Evolutionary conservation across 2,329 filamentous ascomycete genomes (phyloP), one percentile per base, ranked within the genome.

Genomic region (Gnomoniopsis sp.): DNA sequence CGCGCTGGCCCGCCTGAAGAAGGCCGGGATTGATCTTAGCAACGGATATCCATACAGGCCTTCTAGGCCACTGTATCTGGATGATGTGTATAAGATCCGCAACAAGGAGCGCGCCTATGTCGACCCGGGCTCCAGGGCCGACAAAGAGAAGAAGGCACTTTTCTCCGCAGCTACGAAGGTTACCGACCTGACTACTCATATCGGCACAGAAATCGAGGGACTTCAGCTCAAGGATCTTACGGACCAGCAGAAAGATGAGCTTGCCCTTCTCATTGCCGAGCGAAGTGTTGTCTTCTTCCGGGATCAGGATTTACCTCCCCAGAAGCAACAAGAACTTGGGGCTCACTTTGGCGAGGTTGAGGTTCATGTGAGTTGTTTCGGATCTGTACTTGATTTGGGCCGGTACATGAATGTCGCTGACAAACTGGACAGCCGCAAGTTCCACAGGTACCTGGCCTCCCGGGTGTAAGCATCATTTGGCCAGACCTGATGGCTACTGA

Each of bases 1-100:
- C 1, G 75, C 87, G 1, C 77, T 79, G 1, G 74, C 78, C 51
- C 79, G 88, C 3, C 77, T 91, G 0, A 82, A 85, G 64, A 89
- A 88, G 62, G 87, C 86, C 0, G 87, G 85, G 1, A 80, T 91
- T 55, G 87, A 91, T 67, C 76, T 91, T 2, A 88, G 85, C 1
- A 74, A 83, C 1, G 88, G 88, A 0, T 91, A 91, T 63, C 88
- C 88, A 0, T 90, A 90, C 65, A 82, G 87, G 0, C 88, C 88
- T 1, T 80, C 84, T 0, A 79, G 79, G 50, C 88, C 88, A 0
- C 74, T 90, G 1, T 91, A 86, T 64, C 74, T 90, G 0, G 84
- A 91, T 58, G 88, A 91, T 63, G 85, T 87, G 3, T 84, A 84
- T 71, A 83, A 82, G 50, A 87, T 91, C 67, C 76, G 88, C 19